These are phyloP conservation scores for Beauveria brongniartii DNA, from an alignment of 2,329 filamentous ascomycete genomes.

Conservation along the genomic window DNA sequence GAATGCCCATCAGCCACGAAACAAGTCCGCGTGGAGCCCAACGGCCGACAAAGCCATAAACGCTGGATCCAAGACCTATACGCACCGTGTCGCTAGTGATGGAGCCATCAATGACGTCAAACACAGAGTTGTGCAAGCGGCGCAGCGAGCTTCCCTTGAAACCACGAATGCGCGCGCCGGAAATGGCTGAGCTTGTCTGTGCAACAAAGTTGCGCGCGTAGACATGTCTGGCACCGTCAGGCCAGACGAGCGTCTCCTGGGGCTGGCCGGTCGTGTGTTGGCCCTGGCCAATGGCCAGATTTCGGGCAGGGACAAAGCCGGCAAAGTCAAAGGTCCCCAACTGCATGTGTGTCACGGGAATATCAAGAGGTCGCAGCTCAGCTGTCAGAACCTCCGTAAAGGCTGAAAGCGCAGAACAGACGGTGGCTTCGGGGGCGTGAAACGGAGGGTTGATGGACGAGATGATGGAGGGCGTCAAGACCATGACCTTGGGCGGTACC, in stretches of 20 bases:
- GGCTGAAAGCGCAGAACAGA: slow-evolving; percentile 78
- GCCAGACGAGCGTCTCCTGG: slow-evolving; percentile 52
- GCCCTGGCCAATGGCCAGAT: slow-evolving; percentile 24
- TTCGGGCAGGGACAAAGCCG: slow-evolving; percentile 46
- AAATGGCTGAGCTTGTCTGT: slow-evolving; percentile 47
- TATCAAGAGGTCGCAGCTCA: slow-evolving; percentile 67
- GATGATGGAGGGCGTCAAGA: slow-evolving; percentile 74
- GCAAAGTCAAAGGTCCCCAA: slow-evolving; percentile 86
- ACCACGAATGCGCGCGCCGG: slow-evolving; percentile 48
- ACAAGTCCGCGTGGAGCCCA: slow-evolving; percentile 72
- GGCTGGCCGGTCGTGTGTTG: slow-evolving; percentile 35
- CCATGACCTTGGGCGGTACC: slow-evolving; percentile 58
- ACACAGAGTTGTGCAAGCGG: slow-evolving; percentile 77
- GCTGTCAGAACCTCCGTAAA: slow-evolving; percentile 74
- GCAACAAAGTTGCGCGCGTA: slow-evolving; percentile 55
- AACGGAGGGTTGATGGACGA: slow-evolving; percentile 72
- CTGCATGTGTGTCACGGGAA: slow-evolving; percentile 80
- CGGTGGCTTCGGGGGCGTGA: slow-evolving; percentile 76
- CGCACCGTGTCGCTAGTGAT: slow-evolving; percentile 57
- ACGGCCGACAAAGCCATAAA: slow-evolving; percentile 78
- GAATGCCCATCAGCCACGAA: slow-evolving; percentile 88
- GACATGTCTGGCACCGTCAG: slow-evolving; percentile 48
- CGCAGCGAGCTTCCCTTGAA: slow-evolving; percentile 64
- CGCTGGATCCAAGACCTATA: slow-evolving; percentile 73
- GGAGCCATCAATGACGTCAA: slow-evolving; percentile 72